Evolutionary conservation across 2,329 filamentous ascomycete genomes (phyloP), one percentile per base, ranked within the genome.

Genomic region (Penicillium sclerotigenum): DNA sequence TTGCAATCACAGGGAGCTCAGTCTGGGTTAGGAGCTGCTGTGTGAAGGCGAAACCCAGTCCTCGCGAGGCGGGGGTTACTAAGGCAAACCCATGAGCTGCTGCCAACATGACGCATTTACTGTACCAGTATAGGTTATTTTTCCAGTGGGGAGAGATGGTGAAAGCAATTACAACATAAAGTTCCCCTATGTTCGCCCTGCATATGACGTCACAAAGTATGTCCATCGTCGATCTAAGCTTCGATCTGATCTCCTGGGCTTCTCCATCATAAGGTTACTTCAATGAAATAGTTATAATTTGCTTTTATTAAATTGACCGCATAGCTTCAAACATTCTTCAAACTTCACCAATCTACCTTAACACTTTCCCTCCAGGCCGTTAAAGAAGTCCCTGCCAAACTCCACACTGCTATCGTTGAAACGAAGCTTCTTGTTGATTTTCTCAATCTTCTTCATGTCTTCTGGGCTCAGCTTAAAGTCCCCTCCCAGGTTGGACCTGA

Each of bases 41-140:
- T 2, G 83, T 81, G 28, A 88, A 73, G 40, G 84, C 81, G 59
- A 85, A 81, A 16, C 85, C 86, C 62, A 88, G 83, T 59, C 86
- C 85, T 60, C 84, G 77, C 8, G 83, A 87, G 29, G 84, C 80
- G 2, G 86, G 86, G 13, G 80, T 81, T 10, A 76, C 69, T 31
- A 80, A 63, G 40, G 71, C 69, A 58, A 71, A 68, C 2, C 68
- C 68, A 26, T 63, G 52, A 5, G 57, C 40, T 29, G 54, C 41
- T 45, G 38, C 18, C 13, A 34, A 38, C 62, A 63, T 64, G 7
- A 9, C 9, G 20, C 3, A 49, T 38, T 14, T 46, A 7, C 9
- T 14, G 4, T n/a, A 6, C 37, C 5, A 6, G 5, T 9, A 4
- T 34, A 42, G 24, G 13, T 46, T 24, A 0, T 31, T 45, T 31